phyloP scores from a whole-genome alignment of 1,284 basidiomycete genomes.

The Tilletiopsis washingtonensis region DNA sequence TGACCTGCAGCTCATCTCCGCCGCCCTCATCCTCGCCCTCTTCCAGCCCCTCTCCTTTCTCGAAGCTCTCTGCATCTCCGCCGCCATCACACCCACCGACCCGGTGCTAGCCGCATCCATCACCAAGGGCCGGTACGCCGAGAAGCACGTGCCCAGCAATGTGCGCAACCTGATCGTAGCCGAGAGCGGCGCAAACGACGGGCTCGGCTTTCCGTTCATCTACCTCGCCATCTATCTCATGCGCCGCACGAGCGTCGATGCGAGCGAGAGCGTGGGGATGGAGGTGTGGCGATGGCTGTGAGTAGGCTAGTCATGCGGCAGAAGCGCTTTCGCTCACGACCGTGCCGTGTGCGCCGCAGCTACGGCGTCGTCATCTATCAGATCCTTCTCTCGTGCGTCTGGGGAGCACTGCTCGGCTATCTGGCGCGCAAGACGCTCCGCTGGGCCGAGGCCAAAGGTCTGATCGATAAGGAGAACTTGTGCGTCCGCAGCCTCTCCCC shows the following conservation, averaged over 20 bases:
- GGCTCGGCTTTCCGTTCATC: slow-evolving; percentile 41
- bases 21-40: slow-evolving; percentile 45
- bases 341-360: no score
- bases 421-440: slow-evolving; percentile 48
- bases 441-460: slow-evolving; percentile 41
- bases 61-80: slow-evolving; percentile 47
- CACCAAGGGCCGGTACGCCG: slow-evolving; percentile 48
- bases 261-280: slow-evolving; percentile 26
- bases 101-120: slow-evolving; percentile 48
- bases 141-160: slow-evolving; percentile 48
- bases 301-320: no score
- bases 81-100: slow-evolving; percentile 50
- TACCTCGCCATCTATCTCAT: slow-evolving; percentile 48
- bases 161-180: slow-evolving; percentile 49
- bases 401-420: slow-evolving; percentile 48
- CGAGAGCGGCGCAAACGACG: slow-evolving; percentile 50
- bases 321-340: no score
- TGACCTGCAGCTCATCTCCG: slow-evolving; percentile 37
- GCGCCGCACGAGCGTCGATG: slow-evolving; percentile 24
- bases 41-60: slow-evolving; percentile 47
- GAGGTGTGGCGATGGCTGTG: slow-evolving; percentile 47
- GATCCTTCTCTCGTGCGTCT: slow-evolving; percentile 44
- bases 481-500: no score
- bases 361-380: slow-evolving; percentile 49
- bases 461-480: slow-evolving; percentile 48